A percentile compares a stretch with the other conserved stretches of the same genome.
Evolutionary conservation across 139 green algal species (phyloP).

Genomic region (Chlorella sorokiniana): DNA sequence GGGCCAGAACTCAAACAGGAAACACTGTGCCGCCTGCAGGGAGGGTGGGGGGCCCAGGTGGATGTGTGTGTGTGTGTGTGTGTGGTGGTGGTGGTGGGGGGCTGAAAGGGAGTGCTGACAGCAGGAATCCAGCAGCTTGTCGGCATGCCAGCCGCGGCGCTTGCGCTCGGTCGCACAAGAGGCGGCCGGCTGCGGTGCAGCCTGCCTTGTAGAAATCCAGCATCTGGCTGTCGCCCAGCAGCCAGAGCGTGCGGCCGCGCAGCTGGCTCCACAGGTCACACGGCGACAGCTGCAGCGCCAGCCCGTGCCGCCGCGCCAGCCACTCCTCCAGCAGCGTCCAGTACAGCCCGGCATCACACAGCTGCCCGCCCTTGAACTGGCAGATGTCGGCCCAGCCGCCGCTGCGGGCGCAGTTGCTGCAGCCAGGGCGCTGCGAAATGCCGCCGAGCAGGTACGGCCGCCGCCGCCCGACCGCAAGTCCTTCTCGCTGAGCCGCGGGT

Average conservation of each 20-base stretch:
- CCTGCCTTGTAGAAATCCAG: constrained; percentile 9
- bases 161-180: neutral
- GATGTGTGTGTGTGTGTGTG: no score
- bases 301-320: neutral
- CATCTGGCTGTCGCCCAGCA: constrained; percentile 40
- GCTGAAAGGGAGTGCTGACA: no score
- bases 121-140: no score
- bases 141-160: no score
- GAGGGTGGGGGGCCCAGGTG: no score
- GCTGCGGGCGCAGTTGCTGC: constrained; percentile 3
- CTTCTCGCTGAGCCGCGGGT: neutral
- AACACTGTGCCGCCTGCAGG: neutral
- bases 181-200: neutral
- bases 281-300: constrained; percentile 15
- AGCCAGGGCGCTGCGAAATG: neutral
- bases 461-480: neutral
- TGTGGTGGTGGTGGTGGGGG: no score
- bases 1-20: constrained; percentile 21
- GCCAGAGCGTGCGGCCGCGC: constrained; percentile 26
- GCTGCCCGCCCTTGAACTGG: constrained; percentile 1
- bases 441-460: constrained; percentile 10
- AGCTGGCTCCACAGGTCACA: constrained; percentile 40
- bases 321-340: neutral
- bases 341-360: neutral
- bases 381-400: neutral